phyloP scores from a whole-genome alignment of 768 basidiomycete species.

The Gyrodon lividus region DNA sequence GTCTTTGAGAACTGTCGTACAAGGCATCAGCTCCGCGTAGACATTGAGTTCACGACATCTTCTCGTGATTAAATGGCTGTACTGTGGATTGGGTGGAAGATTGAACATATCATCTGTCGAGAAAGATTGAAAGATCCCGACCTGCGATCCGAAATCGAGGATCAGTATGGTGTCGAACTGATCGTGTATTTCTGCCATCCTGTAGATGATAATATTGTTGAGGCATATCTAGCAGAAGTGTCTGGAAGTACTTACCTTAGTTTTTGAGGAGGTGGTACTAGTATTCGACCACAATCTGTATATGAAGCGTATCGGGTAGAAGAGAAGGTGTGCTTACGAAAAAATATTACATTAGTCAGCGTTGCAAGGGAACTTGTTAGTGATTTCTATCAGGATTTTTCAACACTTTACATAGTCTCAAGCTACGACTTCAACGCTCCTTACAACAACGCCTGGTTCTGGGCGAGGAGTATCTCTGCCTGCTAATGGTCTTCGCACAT shows the following conservation, averaged over 20 bases:
- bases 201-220: no score
- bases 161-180: conserved; percentile 96
- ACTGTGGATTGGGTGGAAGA: conserved; percentile 45
- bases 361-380: background rate
- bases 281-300: no score
- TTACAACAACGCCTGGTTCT: background rate
- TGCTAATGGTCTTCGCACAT: conserved; percentile 25
- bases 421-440: background rate
- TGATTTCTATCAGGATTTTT: background rate
- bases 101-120: conserved; percentile 11
- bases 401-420: background rate
- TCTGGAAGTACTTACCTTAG: background rate
- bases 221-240: background rate
- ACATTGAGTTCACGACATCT: conserved; percentile 97
- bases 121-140: conserved; percentile 34
- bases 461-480: conserved; percentile 18
- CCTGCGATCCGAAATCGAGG: conserved; percentile 96
- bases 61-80: conserved; percentile 95
- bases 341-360: background rate
- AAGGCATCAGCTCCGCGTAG: conserved; percentile 97
- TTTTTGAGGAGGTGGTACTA: background rate
- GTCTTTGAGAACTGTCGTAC: conserved; percentile 87
- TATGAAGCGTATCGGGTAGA: no score
- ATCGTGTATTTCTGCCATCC: conserved; percentile 88
- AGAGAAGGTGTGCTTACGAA: background rate